Evolutionary conservation across 441 rosid genomes (phyloP).

Genomic region (Croton laevigatus): DNA sequence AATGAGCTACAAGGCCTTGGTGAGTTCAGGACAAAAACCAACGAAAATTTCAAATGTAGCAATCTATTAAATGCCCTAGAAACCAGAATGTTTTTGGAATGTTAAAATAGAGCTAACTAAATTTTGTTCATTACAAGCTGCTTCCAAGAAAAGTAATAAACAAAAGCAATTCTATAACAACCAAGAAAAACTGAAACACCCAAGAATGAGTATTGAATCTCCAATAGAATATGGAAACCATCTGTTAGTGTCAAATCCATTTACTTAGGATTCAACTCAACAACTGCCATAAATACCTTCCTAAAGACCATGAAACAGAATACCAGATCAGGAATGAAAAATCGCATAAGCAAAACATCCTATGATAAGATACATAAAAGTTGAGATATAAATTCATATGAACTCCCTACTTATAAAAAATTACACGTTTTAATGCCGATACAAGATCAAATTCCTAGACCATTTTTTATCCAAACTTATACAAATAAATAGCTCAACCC

Average conservation of each 20-base stretch:
- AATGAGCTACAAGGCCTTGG: not conserved
- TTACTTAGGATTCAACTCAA: not conserved
- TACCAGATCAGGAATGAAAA: not conserved
- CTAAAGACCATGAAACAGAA: not conserved
- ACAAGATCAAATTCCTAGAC: not conserved
- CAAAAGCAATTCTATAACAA: not conserved
- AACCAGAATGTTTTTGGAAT: not conserved
- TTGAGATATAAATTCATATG: not conserved
- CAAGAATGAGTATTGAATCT: not conserved
- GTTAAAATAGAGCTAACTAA: not conserved
- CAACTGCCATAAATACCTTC: not conserved
- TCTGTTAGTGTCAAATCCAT: not conserved
- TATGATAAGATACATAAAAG: not conserved
- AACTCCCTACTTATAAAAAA: not conserved
- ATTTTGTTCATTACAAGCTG: not conserved
- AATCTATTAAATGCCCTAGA: not conserved
- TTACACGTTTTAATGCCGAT: not conserved
- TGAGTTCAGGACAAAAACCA: not conserved
- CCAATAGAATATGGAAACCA: not conserved
- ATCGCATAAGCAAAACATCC: not conserved
- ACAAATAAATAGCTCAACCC: not conserved
- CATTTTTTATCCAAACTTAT: constrained; percentile 13
- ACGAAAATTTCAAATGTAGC: not conserved
- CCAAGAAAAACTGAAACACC: not conserved
- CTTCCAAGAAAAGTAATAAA: not conserved